Conservation (phyloP, 2,329 filamentous ascomycete genomes). For the Pezicula radicicola region DNA sequence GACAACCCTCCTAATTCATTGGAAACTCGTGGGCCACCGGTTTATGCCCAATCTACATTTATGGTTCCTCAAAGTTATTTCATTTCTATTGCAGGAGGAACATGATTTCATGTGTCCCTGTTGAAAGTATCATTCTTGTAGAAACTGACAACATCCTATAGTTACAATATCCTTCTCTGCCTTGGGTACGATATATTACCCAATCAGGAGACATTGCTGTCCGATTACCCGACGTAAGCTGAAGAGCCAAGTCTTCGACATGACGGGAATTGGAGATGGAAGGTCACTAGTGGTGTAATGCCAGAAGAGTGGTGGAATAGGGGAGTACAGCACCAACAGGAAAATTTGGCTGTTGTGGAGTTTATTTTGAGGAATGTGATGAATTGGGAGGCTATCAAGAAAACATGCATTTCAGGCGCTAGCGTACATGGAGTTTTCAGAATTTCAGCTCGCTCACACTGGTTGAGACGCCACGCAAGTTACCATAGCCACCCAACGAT, state of each 20-base stretch:
- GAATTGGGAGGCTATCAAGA: not conserved
- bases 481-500: too few relatives aligned
- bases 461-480: too few relatives aligned
- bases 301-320: not conserved
- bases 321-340: not conserved
- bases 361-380: not conserved
- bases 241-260: not conserved
- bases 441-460: too few relatives aligned
- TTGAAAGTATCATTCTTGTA: too few relatives aligned
- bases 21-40: too few relatives aligned
- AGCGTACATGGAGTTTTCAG: not conserved
- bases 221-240: slow-evolving; percentile 70
- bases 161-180: slow-evolving; percentile 96
- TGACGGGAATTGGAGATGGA: not conserved
- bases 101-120: too few relatives aligned
- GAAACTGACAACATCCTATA: slow-evolving; percentile 34
- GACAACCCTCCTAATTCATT: too few relatives aligned
- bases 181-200: slow-evolving; percentile 98
- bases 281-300: not conserved
- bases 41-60: too few relatives aligned
- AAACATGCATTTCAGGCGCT: slow-evolving; percentile 2
- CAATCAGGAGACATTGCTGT: slow-evolving; percentile 97
- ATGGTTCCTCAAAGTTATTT: too few relatives aligned
- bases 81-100: too few relatives aligned
- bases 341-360: slow-evolving; percentile 1